Evolutionary conservation across 1,284 basidiomycete genomes (phyloP), one percentile per base, ranked within the genome.

Genomic region (Ceratobasidium sp.): DNA sequence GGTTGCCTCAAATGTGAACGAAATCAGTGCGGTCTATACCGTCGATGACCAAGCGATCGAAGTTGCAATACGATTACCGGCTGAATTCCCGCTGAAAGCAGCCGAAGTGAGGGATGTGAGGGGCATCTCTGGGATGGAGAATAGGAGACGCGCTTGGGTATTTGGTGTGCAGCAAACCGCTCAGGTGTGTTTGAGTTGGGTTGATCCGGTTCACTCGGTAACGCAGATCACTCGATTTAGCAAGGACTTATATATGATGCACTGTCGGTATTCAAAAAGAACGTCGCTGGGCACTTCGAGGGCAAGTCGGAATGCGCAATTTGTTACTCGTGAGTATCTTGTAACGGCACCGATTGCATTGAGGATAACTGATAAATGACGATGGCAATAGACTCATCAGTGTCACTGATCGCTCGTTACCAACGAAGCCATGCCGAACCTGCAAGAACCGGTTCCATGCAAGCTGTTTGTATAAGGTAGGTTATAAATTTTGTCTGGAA

Each of bases 361-460:
- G n/a, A 18, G 12, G 40, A 53, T 20, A 42, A 46, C n/a, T 23
- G 23, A 13, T 55, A 2, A 7, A 23, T 49, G 44, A 28, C 46
- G 55, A 23, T 85, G 9, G 10, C 42, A 49, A 85, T 85, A 97
- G 96, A 13, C 96, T 99, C 83, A 97, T 99, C 83, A 95, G 93
- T 80, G 92, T 97, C 40, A 94, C 92, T 84, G 98, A 99, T 83
- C 91, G 94, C 6, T 93, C 90, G 77, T 87, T 99, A 49, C 97
- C 98, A 0, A 93, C 91, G 81, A 98, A 97, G 83, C 93, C 95
- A 0, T 99, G 98, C 87, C 93, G 92, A 85, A 99, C 95, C 1
- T 98, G 97, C 87, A 96, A 95, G 86, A 98, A 99, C 86, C 89
- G 93, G 66, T 99, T 99, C 90, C 98, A 99, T 84, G 92, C 95